Conservation (phyloP, 2,329 filamentous ascomycete genomes). For the Aureobasidium vineae region DNA sequence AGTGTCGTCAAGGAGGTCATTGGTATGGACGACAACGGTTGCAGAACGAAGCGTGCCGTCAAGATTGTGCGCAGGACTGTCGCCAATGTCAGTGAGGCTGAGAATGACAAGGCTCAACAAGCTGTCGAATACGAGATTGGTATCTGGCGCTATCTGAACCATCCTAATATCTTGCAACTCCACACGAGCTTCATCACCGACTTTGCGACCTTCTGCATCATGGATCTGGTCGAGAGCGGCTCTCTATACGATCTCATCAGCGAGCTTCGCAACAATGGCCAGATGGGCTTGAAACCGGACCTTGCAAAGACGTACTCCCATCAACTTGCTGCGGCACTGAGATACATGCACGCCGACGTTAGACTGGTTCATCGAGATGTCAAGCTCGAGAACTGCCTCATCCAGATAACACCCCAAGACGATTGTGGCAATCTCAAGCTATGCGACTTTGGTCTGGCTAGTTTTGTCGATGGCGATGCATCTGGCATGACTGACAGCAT, state of each 20-base stretch:
- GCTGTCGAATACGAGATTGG: constrained; percentile 68
- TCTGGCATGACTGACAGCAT: constrained; percentile 45
- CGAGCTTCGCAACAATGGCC: constrained; percentile 47
- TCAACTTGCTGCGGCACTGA: constrained; percentile 62
- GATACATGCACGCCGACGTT: constrained; percentile 67
- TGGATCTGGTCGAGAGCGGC: constrained; percentile 61
- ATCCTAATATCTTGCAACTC: constrained; percentile 61
- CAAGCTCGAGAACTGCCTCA: constrained; percentile 66
- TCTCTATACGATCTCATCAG: constrained; percentile 64
- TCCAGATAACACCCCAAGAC: constrained; percentile 45
- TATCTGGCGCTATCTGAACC: constrained; percentile 64
- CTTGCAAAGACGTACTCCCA: constrained; percentile 61
- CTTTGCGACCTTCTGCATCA: constrained; percentile 68
- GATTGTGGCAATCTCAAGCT: constrained; percentile 57
- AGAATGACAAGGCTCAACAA: constrained; percentile 64
- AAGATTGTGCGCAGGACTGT: constrained; percentile 66
- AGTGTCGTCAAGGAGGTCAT: constrained; percentile 66
- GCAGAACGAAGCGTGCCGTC: constrained; percentile 59
- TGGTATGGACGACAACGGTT: constrained; percentile 54
- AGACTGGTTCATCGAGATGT: constrained; percentile 66
- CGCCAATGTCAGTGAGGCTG: constrained; percentile 54
- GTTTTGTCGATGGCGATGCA: constrained; percentile 60
- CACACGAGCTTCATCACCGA: constrained; percentile 65
- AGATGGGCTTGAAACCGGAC: constrained; percentile 49
- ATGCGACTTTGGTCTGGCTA: constrained; percentile 68